Evolutionary conservation across 169 alveolate species (phyloP), one percentile per base, ranked within the genome.

Genomic region (Cryptosporidium viatorum): DNA sequence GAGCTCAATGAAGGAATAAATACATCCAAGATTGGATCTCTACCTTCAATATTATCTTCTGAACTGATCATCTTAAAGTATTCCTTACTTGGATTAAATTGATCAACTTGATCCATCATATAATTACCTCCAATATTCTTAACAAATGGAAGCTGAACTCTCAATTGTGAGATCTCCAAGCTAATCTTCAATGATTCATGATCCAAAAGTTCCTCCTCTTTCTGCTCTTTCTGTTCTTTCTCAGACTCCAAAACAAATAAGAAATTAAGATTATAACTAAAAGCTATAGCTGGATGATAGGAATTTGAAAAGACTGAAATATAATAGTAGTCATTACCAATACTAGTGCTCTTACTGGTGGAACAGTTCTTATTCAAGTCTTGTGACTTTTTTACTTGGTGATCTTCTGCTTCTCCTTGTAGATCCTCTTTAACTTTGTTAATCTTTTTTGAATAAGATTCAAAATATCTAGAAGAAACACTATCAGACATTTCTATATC

Each of bases 91-190:
- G 16, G 5, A 37, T 3, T 21, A 12, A 10, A 21, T 37, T 18
- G 0, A 1, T 5, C n/a, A 14, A n/a, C 16, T 23, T 31, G 31
- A n/a, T 80, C 89, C 21, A 80, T 41, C 2, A 29, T n/a, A 41
- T 62, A 80, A 16, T 65, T 26, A 14, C 68, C 89, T 37, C 89
- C 89, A 39, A 80, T 60, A 33, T 80, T 80, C 43, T 50, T 59
- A 14, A 80, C 39, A 21, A 62, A 80, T 18, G 89, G 89, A 14
- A 80, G 68, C 48, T 80, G 89, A 26, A 80, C 48, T 80, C 89
- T 59, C 26, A 80, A 35, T 45, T 80, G 73, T 8, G 75, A 80
- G 23, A 80, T 62, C 10, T 80, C 89, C 7, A 80, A 29, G 12
- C 70, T 65, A 21, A 80, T 23, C 43, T 50, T 59, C 6, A 65